These are phyloP conservation scores for Trichoderma reesei DNA, from an alignment of 495 filamentous ascomycete species.

Conservation along the genomic window DNA sequence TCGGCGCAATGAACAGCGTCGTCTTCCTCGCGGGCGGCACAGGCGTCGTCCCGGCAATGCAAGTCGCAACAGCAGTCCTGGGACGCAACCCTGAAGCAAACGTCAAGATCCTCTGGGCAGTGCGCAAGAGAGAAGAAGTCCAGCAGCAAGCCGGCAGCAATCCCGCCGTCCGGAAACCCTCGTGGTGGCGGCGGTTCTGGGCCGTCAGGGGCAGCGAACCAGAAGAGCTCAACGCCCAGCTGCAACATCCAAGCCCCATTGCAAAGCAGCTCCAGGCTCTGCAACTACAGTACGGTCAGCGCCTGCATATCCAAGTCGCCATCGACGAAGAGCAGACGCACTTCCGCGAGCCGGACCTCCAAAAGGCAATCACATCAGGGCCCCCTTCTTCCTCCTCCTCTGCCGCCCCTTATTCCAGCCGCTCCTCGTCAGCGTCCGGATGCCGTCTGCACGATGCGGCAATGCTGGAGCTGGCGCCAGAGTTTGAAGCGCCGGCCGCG, in stretches of 20 bases:
- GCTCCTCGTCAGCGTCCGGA: neutral
- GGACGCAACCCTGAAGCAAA: constrained; percentile 25
- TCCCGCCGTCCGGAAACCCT: neutral
- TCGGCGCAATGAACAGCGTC: constrained; percentile 31
- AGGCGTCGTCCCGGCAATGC: constrained; percentile 83
- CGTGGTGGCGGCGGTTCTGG: constrained; percentile 7
- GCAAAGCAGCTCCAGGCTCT: constrained; percentile 53
- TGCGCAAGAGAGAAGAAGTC: constrained; percentile 28
- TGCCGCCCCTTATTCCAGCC: no score
- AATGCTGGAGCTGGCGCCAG: constrained; percentile 4
- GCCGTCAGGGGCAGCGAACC: neutral
- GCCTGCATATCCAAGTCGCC: constrained; percentile 58
- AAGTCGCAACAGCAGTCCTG: constrained; percentile 56
- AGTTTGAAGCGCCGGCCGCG: constrained; percentile 12
- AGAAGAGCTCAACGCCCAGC: neutral
- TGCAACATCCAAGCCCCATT: constrained; percentile 21
- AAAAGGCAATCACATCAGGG: neutral
- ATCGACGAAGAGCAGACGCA: constrained; percentile 61
- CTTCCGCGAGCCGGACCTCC: neutral
- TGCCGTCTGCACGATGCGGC: constrained; percentile 4
- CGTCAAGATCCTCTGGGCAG: constrained; percentile 31
- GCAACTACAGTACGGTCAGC: constrained; percentile 41
- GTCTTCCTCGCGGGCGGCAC: constrained; percentile 90
- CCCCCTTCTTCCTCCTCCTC: neutral
- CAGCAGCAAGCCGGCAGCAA: constrained; percentile 10